Percentiles rank a stretch among this genome's conserved stretches.
Evolutionary conservation across 805 yeast genomes (phyloP).

Genomic region (Wickerhamiella lipophila): DNA sequence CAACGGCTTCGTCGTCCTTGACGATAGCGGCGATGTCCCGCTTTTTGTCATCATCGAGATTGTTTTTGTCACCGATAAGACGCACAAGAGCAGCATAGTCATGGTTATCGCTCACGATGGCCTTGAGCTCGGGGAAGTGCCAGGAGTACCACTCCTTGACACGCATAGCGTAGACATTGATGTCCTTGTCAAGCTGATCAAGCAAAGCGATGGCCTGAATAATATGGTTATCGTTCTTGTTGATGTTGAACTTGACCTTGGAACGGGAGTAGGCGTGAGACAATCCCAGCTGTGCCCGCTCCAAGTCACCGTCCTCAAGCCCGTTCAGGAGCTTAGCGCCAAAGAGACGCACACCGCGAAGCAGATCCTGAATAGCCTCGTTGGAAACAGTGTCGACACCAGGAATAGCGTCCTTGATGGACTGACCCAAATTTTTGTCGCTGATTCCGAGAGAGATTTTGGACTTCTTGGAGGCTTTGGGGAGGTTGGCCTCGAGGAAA

Average conservation of each 20-base stretch:
- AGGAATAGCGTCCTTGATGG: slow-evolving; percentile 84
- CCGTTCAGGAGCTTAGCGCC: slow-evolving; percentile 83
- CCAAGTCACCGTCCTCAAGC: slow-evolving; percentile 87
- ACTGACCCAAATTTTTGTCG: slow-evolving; percentile 91
- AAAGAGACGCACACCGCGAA: slow-evolving; percentile 88
- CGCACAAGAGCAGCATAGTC: slow-evolving; percentile 70
- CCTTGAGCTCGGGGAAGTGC: slow-evolving; percentile 97
- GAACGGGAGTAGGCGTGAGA: slow-evolving; percentile 99
- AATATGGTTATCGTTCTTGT: slow-evolving; percentile 97
- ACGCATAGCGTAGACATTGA: slow-evolving; percentile 94
- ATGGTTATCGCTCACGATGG: slow-evolving; percentile 81
- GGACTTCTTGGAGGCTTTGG: slow-evolving; percentile 57
- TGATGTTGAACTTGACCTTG: slow-evolving; percentile 96
- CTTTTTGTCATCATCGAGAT: slow-evolving; percentile 39
- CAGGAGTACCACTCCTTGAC: slow-evolving; percentile 98
- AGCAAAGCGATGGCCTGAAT: slow-evolving; percentile 96
- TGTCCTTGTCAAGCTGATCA: slow-evolving; percentile 96
- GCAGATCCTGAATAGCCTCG: slow-evolving; percentile 86
- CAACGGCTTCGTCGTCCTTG: slow-evolving; percentile 83
- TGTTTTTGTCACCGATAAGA: slow-evolving; percentile 74
- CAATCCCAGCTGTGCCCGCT: slow-evolving; percentile 95
- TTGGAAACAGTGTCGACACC: slow-evolving; percentile 79
- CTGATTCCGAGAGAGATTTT: slow-evolving; percentile 74
- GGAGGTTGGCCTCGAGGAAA: slow-evolving; percentile 79
- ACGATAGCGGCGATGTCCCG: slow-evolving; percentile 86